Base-by-base conservation (phyloP, 2,329 filamentous ascomycete genomes). In the Ascomycota sp. region DNA sequence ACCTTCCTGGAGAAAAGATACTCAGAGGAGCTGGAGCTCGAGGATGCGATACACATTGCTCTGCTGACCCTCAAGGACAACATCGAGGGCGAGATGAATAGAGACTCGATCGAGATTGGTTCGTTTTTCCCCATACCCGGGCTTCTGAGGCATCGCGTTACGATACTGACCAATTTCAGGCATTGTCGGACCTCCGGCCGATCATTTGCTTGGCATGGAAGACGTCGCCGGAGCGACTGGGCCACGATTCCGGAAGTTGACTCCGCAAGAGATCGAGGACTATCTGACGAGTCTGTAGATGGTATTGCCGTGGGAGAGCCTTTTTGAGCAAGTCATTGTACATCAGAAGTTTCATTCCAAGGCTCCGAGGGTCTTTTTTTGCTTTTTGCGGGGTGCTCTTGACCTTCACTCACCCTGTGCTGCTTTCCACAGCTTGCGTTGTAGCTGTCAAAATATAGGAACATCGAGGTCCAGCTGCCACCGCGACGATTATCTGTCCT, bases 1-100 rank as follows among this genome's bases (percentile, higher is more conserved):
- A 98, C 89, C 0, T 98, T 98, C 63, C 59, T 98, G 53, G 89
- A 98, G 68, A 98, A 98, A 75, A 69, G 89, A 58, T 98, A 95
- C 61, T 93, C 84, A 5, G 89, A 98, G 53, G 84, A 84, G 29
- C 61, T 98, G 51, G 89, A 98, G 66, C 64, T 98, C 41, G 89
- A 98, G 59, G 89, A 98, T 57, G 89, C 89, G 8, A 89, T 98
- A 45, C 89, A 98, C 58, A 98, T 98, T 62, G 89, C 89, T 39
- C 68, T 98, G 36, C 64, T 98, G 53, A 98, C 89, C 24, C 63
- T 98, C 53, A 98, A 98, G 68, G 89, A 98, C 67, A 93, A 89
- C 37, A 98, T 98, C 51, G 86, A 95, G 62, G 89, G 89, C 37
- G 89, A 95, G 62, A 95, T 95, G 86, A 95, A 86, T 46, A 86